These are phyloP conservation scores for Lentinus brumalis DNA, from an alignment of 768 basidiomycete genomes.

Conservation along the genomic window DNA sequence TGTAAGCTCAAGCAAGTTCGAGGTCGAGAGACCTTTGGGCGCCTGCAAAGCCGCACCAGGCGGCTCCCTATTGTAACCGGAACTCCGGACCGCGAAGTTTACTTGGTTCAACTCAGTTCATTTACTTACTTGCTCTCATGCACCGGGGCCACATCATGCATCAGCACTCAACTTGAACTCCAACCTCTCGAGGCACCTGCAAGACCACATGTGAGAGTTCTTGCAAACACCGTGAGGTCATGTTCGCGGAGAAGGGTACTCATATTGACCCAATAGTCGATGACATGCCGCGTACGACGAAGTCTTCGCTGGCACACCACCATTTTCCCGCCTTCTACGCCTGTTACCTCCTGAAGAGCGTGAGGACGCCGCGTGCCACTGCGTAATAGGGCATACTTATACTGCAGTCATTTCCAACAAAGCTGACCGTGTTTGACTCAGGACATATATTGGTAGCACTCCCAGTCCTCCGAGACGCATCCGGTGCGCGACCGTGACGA, in stretches of 20 bases:
- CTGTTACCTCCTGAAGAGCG: slow-evolving; percentile 78
- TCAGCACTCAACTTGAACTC: too few species aligned
- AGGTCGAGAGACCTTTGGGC: too few species aligned
- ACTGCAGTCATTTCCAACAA: not conserved
- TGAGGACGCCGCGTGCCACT: slow-evolving; percentile 52
- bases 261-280: not conserved
- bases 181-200: not conserved
- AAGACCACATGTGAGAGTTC: not conserved
- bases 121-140: too few species aligned
- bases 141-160: too few species aligned
- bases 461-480: slow-evolving; percentile 67
- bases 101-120: too few species aligned
- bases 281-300: slow-evolving; percentile 16
- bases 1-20: too few species aligned
- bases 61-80: too few species aligned
- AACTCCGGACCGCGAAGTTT: too few species aligned
- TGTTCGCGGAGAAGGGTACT: not conserved
- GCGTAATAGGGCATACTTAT: slow-evolving; percentile 34
- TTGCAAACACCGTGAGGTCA: too few species aligned
- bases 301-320: slow-evolving; percentile 35
- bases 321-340: slow-evolving; percentile 73
- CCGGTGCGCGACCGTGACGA: slow-evolving; percentile 38
- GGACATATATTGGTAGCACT: slow-evolving; percentile 79
- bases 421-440: slow-evolving; percentile 22
- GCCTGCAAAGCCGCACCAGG: too few species aligned